Evolutionary conservation across 768 basidiomycete genomes (phyloP), one percentile per base, ranked within the genome.

Genomic region (Psilocybe cubensis): DNA sequence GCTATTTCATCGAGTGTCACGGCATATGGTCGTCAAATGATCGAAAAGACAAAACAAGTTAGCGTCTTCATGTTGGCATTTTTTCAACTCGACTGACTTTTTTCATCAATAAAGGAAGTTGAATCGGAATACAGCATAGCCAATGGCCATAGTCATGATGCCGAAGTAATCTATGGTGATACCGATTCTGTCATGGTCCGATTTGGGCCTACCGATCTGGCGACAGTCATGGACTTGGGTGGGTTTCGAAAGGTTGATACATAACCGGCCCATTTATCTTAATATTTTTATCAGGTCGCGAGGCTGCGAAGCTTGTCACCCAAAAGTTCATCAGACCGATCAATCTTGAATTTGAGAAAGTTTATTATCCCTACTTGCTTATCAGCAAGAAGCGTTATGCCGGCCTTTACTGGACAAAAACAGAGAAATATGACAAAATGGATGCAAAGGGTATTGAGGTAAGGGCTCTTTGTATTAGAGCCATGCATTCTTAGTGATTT

Each of bases 321-420:
- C 70, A 81, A 40, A 93, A 94, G 71, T 99, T 99, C 70, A 77
- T 95, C 65, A 89, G 90, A 66, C 97, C 96, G 0, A 98, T 98
- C 79, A 98, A 98, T 72, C 86, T 99, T 24, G 96, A 99, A 73
- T 99, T 99, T 74, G 97, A 99, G 70, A 98, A 99, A 71, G 96
- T 98, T 4, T 99, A 99, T 74, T 98, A 91, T 71, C 97, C 97
- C 4, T 99, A 98, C 72, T 74, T 99, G 52, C 87, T 99, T 47
- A 99, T 99, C 74, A 98, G 80, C 81, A 99, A 99, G 76, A 99
- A 99, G 75, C 88, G 97, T 43, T 99, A 99, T 72, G 97, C 97
- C 2, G 97, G 97, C 5, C 75, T 98, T 56, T 98, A 99, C 70
- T 99, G 97, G 97, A 98, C 97, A 1, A 88, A 85, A 61, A 77